phyloP scores from a whole-genome alignment of 805 yeast species.

The Yamadazyma scolyti region DNA sequence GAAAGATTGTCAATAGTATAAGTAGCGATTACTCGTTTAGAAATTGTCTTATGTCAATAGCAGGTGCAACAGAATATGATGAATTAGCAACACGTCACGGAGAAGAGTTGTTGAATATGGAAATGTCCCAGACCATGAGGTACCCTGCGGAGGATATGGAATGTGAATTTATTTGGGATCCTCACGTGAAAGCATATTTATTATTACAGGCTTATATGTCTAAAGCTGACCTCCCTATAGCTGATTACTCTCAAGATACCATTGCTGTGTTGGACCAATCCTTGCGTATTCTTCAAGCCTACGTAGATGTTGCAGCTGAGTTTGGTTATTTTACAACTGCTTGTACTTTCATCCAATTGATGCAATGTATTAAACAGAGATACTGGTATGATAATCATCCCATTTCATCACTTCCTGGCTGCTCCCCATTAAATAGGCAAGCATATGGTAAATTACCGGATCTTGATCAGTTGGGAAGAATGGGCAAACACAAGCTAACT shows the following conservation, averaged over 20 bases:
- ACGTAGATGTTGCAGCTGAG: constrained; percentile 85
- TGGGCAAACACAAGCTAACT: constrained; percentile 29
- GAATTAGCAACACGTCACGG: constrained; percentile 90
- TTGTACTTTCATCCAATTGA: constrained; percentile 56
- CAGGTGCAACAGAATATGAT: constrained; percentile 75
- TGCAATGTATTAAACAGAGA: constrained; percentile 88
- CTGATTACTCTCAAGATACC: constrained; percentile 93
- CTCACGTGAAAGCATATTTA: constrained; percentile 75
- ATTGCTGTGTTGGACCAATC: constrained; percentile 91
- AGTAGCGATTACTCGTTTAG: constrained; percentile 47
- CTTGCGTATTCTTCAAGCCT: constrained; percentile 89
- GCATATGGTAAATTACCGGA: constrained; percentile 14
- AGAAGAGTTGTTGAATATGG: constrained; percentile 82
- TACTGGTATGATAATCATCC: constrained; percentile 82
- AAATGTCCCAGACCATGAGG: constrained; percentile 71
- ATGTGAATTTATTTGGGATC: constrained; percentile 76
- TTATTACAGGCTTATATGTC: constrained; percentile 71
- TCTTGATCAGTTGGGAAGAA: constrained; percentile 35
- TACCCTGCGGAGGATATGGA: constrained; percentile 56
- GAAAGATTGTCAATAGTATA: constrained; percentile 59
- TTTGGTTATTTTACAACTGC: constrained; percentile 67
- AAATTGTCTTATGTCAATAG: constrained; percentile 56
- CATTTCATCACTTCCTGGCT: constrained; percentile 53
- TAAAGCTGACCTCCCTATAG: constrained; percentile 79
- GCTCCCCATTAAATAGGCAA: constrained; percentile 7